Evolutionary conservation across 2,329 filamentous ascomycete species (phyloP).

Genomic region (Colletotrichum viniferum): DNA sequence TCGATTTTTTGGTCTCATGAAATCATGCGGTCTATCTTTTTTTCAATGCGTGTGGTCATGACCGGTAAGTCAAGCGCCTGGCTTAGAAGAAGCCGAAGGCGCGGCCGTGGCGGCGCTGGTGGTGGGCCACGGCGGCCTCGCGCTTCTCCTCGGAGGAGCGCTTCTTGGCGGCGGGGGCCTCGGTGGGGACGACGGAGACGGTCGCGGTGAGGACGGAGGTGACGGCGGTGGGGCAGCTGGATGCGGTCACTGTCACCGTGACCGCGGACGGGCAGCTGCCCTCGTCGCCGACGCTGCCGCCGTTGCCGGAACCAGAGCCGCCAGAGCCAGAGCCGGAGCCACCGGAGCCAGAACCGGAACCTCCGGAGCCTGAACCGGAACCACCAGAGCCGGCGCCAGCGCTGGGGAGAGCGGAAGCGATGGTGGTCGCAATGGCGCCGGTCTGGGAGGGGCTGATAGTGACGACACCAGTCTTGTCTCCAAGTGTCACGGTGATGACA

Average conservation of each 20-base stretch:
- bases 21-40: not conserved
- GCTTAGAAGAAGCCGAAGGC: not conserved
- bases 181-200: constrained; percentile 12
- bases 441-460: constrained; percentile 18
- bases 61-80: not conserved
- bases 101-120: constrained; percentile 2
- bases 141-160: not conserved
- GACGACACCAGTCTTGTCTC: not conserved
- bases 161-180: not conserved
- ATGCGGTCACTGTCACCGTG: constrained; percentile 13
- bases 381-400: not conserved
- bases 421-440: not conserved
- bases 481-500: constrained; percentile 21
- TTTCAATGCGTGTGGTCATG: not conserved
- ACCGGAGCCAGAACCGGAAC: not conserved
- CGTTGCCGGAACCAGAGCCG: not conserved
- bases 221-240: not conserved
- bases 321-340: not conserved
- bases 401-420: constrained; percentile 4
- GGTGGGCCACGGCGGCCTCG: not conserved
- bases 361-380: not conserved
- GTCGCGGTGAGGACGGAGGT: constrained; percentile 19
- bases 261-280: constrained; percentile 10
- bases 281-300: not conserved
- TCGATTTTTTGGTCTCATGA: not conserved